phyloP scores from a whole-genome alignment of 768 basidiomycete species.

The Russula sp. region DNA sequence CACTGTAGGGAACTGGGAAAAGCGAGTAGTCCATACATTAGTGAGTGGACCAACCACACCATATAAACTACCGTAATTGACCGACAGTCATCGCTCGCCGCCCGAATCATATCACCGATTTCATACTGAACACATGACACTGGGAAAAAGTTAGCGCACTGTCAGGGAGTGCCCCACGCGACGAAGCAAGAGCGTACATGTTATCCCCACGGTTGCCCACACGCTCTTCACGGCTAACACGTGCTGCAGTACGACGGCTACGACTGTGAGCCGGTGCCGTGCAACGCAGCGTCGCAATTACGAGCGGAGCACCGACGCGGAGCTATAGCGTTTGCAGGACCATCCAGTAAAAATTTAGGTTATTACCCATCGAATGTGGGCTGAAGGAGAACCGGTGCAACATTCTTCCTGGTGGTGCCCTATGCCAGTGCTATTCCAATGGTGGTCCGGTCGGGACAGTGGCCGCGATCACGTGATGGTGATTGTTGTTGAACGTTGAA shows the following conservation, averaged over 20 bases:
- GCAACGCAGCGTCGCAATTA: neutral
- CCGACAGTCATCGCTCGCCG: no score
- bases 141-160: neutral
- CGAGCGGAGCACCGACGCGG: neutral
- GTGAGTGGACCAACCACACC: no score
- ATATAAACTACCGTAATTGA: no score
- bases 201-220: neutral
- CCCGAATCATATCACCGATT: neutral
- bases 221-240: neutral
- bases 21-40: neutral
- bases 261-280: neutral
- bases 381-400: no score
- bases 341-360: no score
- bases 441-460: no score
- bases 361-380: no score
- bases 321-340: neutral
- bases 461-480: neutral
- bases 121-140: neutral
- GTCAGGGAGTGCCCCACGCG: no score
- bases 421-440: no score
- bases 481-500: neutral
- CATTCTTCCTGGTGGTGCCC: no score
- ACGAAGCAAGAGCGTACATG: neutral
- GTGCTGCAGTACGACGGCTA: neutral
- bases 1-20: constrained; percentile 52